phyloP scores from a whole-genome alignment of 2,329 filamentous ascomycete species.

The Talaromyces piceae region DNA sequence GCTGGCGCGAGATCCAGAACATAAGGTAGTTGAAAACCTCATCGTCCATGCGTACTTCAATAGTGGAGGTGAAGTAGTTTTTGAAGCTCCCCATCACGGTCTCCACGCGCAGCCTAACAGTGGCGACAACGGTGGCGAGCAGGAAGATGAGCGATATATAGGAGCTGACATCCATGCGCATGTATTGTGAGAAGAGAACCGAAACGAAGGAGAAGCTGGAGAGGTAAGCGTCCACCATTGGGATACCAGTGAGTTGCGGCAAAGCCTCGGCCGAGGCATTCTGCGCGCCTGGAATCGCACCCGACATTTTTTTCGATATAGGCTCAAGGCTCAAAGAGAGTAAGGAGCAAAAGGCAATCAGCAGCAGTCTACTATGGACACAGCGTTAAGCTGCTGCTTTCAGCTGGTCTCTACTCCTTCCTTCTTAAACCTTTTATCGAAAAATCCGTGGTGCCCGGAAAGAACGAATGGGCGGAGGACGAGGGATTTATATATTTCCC shows the following conservation, averaged over 20 bases:
- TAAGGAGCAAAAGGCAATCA: neutral
- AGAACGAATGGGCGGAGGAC: neutral
- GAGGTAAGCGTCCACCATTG: slow-evolving; percentile 4
- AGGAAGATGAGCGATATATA: slow-evolving; percentile 55
- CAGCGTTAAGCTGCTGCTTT: neutral
- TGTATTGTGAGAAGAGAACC: slow-evolving; percentile 8
- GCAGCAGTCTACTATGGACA: too few species aligned
- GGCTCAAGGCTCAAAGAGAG: neutral
- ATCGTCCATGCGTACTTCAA: slow-evolving; percentile 61
- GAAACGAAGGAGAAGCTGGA: slow-evolving; percentile 35
- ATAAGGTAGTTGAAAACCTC: slow-evolving; percentile 68
- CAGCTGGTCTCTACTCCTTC: neutral
- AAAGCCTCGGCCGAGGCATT: slow-evolving; percentile 4
- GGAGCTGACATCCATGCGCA: slow-evolving; percentile 19
- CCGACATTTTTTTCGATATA: slow-evolving; percentile 8
- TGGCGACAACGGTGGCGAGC: slow-evolving; percentile 43
- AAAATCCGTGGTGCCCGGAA: too few species aligned
- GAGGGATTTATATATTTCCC: neutral
- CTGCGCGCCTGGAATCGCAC: neutral
- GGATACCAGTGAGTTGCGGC: neutral
- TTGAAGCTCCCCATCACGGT: slow-evolving; percentile 45
- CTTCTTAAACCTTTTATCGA: neutral
- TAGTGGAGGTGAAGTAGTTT: slow-evolving; percentile 55
- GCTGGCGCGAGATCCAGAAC: slow-evolving; percentile 59
- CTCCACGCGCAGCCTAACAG: slow-evolving; percentile 46